Evolutionary conservation across 2,329 filamentous ascomycete genomes (phyloP).

Genomic region (Fulvia fulva): DNA sequence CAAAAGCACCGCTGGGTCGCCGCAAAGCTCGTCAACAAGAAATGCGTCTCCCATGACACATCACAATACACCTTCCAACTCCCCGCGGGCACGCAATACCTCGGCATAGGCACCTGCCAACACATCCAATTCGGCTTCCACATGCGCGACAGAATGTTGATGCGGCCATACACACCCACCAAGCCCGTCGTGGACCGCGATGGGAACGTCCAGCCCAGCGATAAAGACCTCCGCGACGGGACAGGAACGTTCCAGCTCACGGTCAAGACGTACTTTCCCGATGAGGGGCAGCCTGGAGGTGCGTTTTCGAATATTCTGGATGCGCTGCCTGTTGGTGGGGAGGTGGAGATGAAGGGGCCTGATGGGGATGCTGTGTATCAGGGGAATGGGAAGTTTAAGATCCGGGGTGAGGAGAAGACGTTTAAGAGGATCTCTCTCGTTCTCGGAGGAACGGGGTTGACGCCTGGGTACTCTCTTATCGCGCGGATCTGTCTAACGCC

Average conservation of each 20-base stretch:
- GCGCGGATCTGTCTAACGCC: conserved; percentile 39
- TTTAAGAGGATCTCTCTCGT: conserved; percentile 49
- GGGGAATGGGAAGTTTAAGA: conserved; percentile 45
- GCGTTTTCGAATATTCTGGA: conserved; percentile 53
- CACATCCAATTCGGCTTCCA: conserved; percentile 54
- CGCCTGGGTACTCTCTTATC: conserved; percentile 51
- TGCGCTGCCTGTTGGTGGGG: conserved; percentile 46
- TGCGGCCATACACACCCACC: conserved; percentile 49
- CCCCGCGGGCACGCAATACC: conserved; percentile 36
- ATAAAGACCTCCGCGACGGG: conserved; percentile 15
- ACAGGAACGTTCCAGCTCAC: conserved; percentile 48
- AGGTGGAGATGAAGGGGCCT: conserved; percentile 51
- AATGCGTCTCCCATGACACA: conserved; percentile 44
- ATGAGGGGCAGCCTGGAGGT: conserved; percentile 47
- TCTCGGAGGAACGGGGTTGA: conserved; percentile 51
- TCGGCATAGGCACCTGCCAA: conserved; percentile 51
- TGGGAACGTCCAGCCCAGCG: conserved; percentile 27
- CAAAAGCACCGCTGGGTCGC: conserved; percentile 47
- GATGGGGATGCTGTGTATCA: conserved; percentile 50
- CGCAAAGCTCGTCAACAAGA: conserved; percentile 39
- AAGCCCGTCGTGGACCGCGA: conserved; percentile 38
- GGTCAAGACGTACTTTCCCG: conserved; percentile 52
- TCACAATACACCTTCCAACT: conserved; percentile 47
- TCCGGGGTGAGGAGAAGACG: conserved; percentile 40
- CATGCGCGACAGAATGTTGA: conserved; percentile 48